A percentile compares a stretch with the other conserved stretches of the same genome.
These are phyloP conservation scores for Dactylellina sp. DNA, from an alignment of 2,329 filamentous ascomycete species.

Conservation along the genomic window DNA sequence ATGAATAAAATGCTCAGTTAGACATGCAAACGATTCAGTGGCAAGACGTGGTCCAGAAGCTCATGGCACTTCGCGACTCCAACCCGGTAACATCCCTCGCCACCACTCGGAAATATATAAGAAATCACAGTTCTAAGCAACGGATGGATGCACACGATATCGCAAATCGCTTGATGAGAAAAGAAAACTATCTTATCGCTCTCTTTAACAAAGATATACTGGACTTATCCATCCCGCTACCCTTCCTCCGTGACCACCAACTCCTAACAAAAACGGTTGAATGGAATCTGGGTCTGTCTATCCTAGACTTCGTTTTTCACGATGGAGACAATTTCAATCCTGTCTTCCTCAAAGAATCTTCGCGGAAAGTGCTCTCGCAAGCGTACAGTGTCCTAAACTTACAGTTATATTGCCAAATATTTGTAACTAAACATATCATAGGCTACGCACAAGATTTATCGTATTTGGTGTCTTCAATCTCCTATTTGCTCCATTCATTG, in stretches of 20 bases:
- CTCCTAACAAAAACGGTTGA: conserved; percentile 90
- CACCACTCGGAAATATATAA: conserved; percentile 71
- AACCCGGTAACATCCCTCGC: conserved; percentile 83
- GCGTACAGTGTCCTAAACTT: conserved; percentile 64
- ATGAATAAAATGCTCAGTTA: conserved; percentile 62
- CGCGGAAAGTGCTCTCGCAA: conserved; percentile 80
- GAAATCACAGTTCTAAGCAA: conserved; percentile 84
- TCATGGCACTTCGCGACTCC: conserved; percentile 85
- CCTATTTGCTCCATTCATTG: conserved; percentile 84
- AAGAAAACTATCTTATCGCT: conserved; percentile 96
- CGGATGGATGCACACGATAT: conserved; percentile 96
- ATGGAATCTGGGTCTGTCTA: conserved; percentile 89
- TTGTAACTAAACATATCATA: conserved; percentile 43
- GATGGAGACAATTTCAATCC: conserved; percentile 86
- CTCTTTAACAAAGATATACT: conserved; percentile 97
- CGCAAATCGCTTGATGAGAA: conserved; percentile 94
- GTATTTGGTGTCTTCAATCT: conserved; percentile 89
- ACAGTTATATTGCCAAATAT: not conserved
- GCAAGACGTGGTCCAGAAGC: conserved; percentile 86
- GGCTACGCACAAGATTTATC: conserved; percentile 78
- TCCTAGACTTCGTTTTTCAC: conserved; percentile 95
- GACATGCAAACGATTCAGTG: conserved; percentile 96
- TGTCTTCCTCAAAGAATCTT: conserved; percentile 84
- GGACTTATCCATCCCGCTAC: conserved; percentile 85
- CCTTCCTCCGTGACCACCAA: conserved; percentile 81